Evolutionary conservation across 2,329 filamentous ascomycete species (phyloP), one percentile per base, ranked within the genome.

Genomic region (Colletotrichum siamense): DNA sequence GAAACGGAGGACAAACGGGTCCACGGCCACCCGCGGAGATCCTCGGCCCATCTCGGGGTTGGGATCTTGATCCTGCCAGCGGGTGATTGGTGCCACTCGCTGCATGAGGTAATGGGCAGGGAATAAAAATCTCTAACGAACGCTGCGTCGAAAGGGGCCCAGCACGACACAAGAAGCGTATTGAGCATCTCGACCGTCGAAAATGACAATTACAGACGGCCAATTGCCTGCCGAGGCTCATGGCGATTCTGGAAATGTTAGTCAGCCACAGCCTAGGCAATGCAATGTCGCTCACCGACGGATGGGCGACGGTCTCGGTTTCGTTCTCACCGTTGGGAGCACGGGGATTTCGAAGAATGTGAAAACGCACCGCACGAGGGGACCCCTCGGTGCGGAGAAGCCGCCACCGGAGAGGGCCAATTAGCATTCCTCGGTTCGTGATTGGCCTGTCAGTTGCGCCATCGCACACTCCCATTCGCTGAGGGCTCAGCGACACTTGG

Each of bases 321-420:
- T 39, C 68, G 69, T 28, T 57, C 28, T 67, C 61, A 55, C 68
- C 72, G 49, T 71, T 52, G 68, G 62, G n/a, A 55, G 39, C 39
- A 49, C 57, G 68, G 66, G 66, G 24, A 69, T 61, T 69, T 69
- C 30, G 3, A 18, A 49, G 57, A 69, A n/a, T 28, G 66, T 55
- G 32, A 69, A 44, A 69, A 55, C 28, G 66, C 55, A 62, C 67
- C 34, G 66, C 66, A 39, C 30, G 22, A 44, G 69, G 13, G 49
- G 49, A 26, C 71, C 39, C 24, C 52, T 52, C 28, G 26, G 57
- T 49, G 73, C 70, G 73, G 73, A 64, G 34, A 68, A 34, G 24
- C 63, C 70, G 73, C 73, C 73, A 76, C 73, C 69, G 70, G 59
- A 49, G 64, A 36, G 22, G 15, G 26, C 64, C 63, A 73, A 76